Conservation (phyloP, 2,329 filamentous ascomycete genomes). For the Amauroascus niger region DNA sequence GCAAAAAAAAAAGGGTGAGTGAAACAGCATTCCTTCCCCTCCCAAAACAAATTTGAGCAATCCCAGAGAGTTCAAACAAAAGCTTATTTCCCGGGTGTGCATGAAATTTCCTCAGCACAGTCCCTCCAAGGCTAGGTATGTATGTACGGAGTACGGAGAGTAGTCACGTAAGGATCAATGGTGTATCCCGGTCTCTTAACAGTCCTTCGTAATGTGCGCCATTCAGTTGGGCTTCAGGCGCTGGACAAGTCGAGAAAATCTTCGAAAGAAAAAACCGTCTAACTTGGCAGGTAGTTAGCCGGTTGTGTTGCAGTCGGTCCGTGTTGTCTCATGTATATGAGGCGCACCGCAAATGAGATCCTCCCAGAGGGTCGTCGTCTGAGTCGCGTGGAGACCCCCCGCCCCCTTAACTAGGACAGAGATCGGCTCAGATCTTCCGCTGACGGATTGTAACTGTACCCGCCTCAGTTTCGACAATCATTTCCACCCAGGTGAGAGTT, state of each 20-base stretch:
- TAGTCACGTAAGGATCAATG: not conserved
- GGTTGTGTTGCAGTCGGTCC: not conserved
- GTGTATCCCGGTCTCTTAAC: not conserved
- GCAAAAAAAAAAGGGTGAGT: not conserved
- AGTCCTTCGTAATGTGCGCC: not conserved
- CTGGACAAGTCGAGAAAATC: not conserved
- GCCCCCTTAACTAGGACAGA: not conserved
- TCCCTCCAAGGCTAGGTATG: not conserved
- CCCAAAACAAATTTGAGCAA: not conserved
- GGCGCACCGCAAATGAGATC: not conserved
- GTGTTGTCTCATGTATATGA: not conserved
- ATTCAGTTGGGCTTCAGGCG: not conserved
- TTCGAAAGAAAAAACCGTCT: too few relatives aligned
- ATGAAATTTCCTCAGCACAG: slow-evolving; percentile 1
- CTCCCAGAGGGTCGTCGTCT: not conserved
- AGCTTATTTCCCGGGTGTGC: not conserved
- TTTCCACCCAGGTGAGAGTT: not conserved
- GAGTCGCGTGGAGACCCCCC: not conserved
- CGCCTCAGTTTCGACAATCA: not conserved
- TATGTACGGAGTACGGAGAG: too few relatives aligned
- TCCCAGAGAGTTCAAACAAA: not conserved
- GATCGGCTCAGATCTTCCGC: slow-evolving; percentile 1
- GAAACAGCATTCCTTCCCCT: not conserved
- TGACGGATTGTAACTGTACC: not conserved
- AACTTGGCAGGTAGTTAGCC: not conserved